Conservation (phyloP, 2,329 filamentous ascomycete genomes). For the Myrmaecium sp. region DNA sequence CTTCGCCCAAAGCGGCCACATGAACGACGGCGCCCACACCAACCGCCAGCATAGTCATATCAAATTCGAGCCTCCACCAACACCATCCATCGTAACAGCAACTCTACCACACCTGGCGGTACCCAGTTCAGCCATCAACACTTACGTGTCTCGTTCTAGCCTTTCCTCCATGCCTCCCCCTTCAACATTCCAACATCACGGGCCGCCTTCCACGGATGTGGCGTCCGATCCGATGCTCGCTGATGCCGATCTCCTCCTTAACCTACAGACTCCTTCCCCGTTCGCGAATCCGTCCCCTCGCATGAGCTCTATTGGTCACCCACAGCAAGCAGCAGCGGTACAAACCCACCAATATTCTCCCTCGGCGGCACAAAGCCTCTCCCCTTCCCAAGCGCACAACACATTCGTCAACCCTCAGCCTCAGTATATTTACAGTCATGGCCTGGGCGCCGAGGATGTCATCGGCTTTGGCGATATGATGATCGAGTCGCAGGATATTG, state of each 20-base stretch:
- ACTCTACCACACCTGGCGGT: slow-evolving; percentile 8
- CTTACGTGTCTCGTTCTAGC: slow-evolving; percentile 4
- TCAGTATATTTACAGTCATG: slow-evolving; percentile 8
- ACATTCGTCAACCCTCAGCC: slow-evolving; percentile 1
- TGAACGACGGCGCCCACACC: background rate
- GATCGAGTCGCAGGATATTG: slow-evolving; percentile 62
- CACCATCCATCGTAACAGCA: slow-evolving; percentile 9
- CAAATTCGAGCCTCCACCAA: slow-evolving; percentile 8
- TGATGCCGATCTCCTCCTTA: slow-evolving; percentile 31
- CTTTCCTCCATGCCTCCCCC: slow-evolving; percentile 17
- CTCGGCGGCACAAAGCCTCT: background rate
- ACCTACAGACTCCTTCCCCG: slow-evolving; percentile 32
- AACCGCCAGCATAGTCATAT: slow-evolving; percentile 9
- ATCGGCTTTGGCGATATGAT: slow-evolving; percentile 38
- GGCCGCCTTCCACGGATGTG: slow-evolving; percentile 11
- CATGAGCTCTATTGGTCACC: too few species aligned
- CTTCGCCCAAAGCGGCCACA: slow-evolving; percentile 6
- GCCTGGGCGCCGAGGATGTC: slow-evolving; percentile 4
- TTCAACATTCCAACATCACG: slow-evolving; percentile 9
- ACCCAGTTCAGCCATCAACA: slow-evolving; percentile 17
- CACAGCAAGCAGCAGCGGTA: slow-evolving; percentile 8
- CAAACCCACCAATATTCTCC: slow-evolving; percentile 5
- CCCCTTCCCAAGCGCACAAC: background rate
- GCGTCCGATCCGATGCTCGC: slow-evolving; percentile 18
- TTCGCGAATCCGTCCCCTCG: slow-evolving; percentile 13